Percentiles rank a stretch among this genome's conserved stretches.
Evolutionary conservation across 208 protist genomes (phyloP).

Genomic region (Leishmania turanica): DNA sequence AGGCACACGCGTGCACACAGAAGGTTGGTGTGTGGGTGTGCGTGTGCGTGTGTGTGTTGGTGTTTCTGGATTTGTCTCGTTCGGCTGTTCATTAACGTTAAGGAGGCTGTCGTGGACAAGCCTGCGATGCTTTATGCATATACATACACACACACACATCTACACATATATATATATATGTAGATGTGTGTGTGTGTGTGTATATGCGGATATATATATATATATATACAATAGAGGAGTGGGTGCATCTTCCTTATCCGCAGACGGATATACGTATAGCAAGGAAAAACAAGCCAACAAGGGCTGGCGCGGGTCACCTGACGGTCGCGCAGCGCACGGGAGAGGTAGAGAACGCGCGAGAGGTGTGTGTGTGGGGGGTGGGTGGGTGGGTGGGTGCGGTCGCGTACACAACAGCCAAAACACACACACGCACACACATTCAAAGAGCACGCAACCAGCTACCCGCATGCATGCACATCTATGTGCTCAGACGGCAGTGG

Average conservation of each 20-base stretch:
- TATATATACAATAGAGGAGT: not conserved
- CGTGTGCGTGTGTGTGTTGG: too few relatives aligned
- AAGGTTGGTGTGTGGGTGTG: too few relatives aligned
- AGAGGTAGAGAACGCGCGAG: not conserved
- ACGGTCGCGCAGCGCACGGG: not conserved
- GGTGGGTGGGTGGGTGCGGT: not conserved
- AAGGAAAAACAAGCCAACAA: not conserved
- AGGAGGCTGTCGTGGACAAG: not conserved
- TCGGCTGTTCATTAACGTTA: not conserved
- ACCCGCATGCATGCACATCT: not conserved
- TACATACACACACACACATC: too few relatives aligned
- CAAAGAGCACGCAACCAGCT: not conserved
- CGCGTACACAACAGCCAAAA: not conserved
- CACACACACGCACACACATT: not conserved
- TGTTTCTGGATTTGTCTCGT: not conserved
- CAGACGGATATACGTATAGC: not conserved
- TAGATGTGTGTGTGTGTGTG: too few relatives aligned
- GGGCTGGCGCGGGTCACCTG: not conserved
- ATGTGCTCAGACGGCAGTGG: not conserved
- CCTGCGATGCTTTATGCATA: not conserved
- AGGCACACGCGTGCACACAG: too few relatives aligned
- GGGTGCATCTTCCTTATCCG: not conserved
- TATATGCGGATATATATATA: too few relatives aligned
- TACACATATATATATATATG: too few relatives aligned
- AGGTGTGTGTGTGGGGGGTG: too few relatives aligned